Percentiles rank a stretch among this genome's conserved stretches.
phyloP scores from a whole-genome alignment of 83 land plant species.

The Picea engelmannii region DNA sequence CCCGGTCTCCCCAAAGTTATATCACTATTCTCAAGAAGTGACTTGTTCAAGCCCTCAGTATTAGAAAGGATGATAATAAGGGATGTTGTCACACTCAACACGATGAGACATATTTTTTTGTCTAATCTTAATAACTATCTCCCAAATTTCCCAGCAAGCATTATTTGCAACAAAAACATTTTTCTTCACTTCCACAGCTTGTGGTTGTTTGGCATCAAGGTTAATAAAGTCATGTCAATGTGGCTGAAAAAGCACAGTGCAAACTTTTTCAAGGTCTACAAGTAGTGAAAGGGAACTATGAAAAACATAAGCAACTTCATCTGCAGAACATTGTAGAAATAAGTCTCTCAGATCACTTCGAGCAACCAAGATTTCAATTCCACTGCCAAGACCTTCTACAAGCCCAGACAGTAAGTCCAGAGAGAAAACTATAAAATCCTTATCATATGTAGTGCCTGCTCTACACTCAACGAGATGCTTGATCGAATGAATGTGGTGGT shows the following conservation, averaged over 20 bases:
- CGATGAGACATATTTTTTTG: constrained; percentile 83
- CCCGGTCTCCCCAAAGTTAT: constrained; percentile 23
- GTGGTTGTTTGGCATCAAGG: constrained; percentile 86
- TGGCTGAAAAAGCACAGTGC: constrained; percentile 84
- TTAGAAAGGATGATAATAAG: constrained; percentile 85
- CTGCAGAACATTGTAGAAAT: constrained; percentile 87
- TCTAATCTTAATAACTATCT: constrained; percentile 88
- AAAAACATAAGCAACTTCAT: constrained; percentile 87
- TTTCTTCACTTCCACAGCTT: constrained; percentile 64
- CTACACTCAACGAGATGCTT: not conserved
- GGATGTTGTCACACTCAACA: constrained; percentile 72
- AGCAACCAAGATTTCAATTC: constrained; percentile 88
- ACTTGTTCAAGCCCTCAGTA: constrained; percentile 73
- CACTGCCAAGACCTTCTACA: constrained; percentile 94
- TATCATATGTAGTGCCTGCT: constrained; percentile 89
- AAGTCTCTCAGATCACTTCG: constrained; percentile 7
- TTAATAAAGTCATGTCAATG: constrained; percentile 75
- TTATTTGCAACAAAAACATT: constrained; percentile 91
- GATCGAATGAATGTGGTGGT: too few species aligned
- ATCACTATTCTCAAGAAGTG: constrained; percentile 94
- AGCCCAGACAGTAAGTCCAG: constrained; percentile 94
- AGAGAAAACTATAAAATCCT: constrained; percentile 95
- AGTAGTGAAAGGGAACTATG: constrained; percentile 98
- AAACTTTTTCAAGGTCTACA: constrained; percentile 97
- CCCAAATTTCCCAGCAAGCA: constrained; percentile 99